Base-by-base conservation (phyloP, 1,139 yeast species). In the Nematodospora anomalae region DNA sequence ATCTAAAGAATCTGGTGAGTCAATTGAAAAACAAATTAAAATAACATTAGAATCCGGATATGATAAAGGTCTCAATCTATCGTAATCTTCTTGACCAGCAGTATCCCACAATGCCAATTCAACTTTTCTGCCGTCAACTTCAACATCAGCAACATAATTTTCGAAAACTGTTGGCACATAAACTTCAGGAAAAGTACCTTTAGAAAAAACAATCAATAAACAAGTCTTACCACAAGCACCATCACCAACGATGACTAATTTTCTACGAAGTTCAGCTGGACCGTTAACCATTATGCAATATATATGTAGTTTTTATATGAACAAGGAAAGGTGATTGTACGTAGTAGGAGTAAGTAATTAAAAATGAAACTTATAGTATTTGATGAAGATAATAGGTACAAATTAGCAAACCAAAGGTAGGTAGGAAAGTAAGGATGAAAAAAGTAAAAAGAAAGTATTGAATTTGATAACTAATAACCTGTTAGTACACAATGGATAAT, bases 31-130 rank as follows among this genome's bases (percentile, higher is more conserved):
- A 74, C 96, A 88, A 55, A 89, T 87, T 62, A 89, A 76, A 49
- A 89, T 86, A 46, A 89, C 96, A 60, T 89, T 86, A 36, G 96
- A 84, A 62, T 88, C 96, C 43, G 96, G 96, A 68, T 89, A 89
- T 20, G 95, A 83, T 53, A 89, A 74, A 22, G 96, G 96, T 71
- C 97, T 83, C 60, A 89, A 76, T 69, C 96, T 83, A 65, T 88
- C 96, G 65, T 88, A 89, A 70, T 89, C 97, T 73, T 89, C 96
- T 76, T 89, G 97, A 46, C 97, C 97, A 40, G 97, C 97, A 52
- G 97, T 89, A 86, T 89, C 97, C 96, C 97, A 89, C 49, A 89
- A 75, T 16, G 96, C 96, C 67, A 89, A 76, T 62, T 87, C 95
- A 42, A 88, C 96, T 64, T 86, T 86, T 72, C 95, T 83, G 39